These are phyloP conservation scores for Rhododendron henanense DNA, from an alignment of 148 eudicot genomes.

Conservation along the genomic window DNA sequence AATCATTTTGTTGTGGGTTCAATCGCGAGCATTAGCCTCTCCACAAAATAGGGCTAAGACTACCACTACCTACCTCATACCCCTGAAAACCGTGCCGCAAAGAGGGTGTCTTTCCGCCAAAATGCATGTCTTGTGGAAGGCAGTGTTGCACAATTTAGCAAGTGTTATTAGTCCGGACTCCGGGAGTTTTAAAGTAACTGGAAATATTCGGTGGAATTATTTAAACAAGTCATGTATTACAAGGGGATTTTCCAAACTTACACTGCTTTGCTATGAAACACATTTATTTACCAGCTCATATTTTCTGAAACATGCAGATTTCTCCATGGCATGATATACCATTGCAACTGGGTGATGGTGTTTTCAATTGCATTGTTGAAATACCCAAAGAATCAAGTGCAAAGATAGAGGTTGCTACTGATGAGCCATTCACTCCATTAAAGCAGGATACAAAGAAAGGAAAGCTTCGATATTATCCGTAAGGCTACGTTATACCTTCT, in stretches of 20 bases:
- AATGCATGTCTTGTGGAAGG: neutral
- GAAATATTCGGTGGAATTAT: neutral
- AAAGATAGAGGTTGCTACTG: constrained; percentile 99
- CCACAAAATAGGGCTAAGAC: neutral
- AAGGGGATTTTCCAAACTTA: neutral
- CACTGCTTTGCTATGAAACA: neutral
- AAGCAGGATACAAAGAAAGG: constrained; percentile 98
- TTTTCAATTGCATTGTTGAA: constrained; percentile 81
- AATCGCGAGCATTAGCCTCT: neutral
- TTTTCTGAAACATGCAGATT: constrained; percentile 40
- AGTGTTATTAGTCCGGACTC: neutral
- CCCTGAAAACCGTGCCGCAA: neutral
- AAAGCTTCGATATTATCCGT: constrained; percentile 95
- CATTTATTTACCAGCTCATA: neutral
- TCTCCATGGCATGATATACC: constrained; percentile 99
- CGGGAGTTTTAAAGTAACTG: neutral
- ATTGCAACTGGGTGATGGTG: constrained; percentile 77
- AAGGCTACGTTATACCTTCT: constrained; percentile 15
- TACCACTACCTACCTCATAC: neutral
- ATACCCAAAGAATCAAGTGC: constrained; percentile 97
- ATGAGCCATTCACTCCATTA: constrained; percentile 80
- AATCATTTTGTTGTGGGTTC: neutral
- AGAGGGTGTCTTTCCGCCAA: neutral
- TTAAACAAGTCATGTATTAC: neutral
- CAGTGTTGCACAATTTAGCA: neutral